A percentile compares a stretch with the other conserved stretches of the same genome.
These are phyloP conservation scores for Lycium ferocissimum DNA, from an alignment of 257 asterid species.

Conservation along the genomic window DNA sequence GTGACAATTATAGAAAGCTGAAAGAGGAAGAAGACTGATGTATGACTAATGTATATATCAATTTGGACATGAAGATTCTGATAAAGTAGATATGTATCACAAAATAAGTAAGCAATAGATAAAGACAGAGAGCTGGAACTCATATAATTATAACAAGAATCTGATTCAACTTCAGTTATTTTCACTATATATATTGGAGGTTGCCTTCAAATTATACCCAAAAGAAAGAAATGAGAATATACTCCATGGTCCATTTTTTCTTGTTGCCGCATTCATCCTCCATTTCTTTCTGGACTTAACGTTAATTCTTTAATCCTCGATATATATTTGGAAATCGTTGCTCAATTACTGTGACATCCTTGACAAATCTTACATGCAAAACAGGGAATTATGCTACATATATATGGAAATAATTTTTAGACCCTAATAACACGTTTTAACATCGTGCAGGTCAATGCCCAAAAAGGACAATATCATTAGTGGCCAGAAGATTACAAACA, in stretches of 20 bases:
- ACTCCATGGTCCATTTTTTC: neutral
- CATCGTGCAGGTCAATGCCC: no score
- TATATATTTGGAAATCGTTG: no score
- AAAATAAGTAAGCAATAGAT: neutral
- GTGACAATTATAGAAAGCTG: neutral
- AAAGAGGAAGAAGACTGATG: neutral
- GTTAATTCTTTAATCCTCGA: neutral
- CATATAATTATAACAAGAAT: slow-evolving; percentile 19
- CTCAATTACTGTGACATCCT: no score
- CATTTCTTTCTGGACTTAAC: neutral
- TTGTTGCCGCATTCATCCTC: slow-evolving; percentile 15
- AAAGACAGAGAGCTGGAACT: slow-evolving; percentile 6
- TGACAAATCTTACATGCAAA: no score
- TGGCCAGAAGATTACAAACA: no score
- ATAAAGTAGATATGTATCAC: neutral
- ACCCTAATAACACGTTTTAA: no score
- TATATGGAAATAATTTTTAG: no score
- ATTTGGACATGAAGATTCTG: slow-evolving; percentile 18
- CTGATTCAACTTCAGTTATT: slow-evolving; percentile 25
- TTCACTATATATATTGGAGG: slow-evolving; percentile 14
- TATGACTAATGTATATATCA: slow-evolving; percentile 4
- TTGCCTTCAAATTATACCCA: slow-evolving; percentile 25
- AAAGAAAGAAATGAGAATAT: slow-evolving; percentile 9
- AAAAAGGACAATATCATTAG: no score
- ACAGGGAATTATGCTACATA: no score